Percentiles rank a stretch among this genome's conserved stretches.
These are phyloP conservation scores for Ophiocordyceps sinensis DNA, from an alignment of 2,329 filamentous ascomycete species.

Conservation along the genomic window DNA sequence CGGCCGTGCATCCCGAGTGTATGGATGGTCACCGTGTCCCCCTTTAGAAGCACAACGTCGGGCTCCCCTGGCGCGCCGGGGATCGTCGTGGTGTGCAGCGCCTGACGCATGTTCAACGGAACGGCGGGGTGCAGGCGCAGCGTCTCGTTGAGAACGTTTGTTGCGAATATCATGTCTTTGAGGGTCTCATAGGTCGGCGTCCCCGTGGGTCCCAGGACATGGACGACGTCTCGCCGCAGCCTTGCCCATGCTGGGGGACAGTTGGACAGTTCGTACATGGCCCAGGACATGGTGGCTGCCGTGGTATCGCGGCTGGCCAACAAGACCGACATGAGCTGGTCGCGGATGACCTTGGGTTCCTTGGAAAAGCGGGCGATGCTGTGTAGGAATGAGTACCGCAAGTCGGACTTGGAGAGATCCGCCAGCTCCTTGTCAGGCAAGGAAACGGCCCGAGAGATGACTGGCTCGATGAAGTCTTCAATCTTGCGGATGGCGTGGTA, in stretches of 20 bases:
- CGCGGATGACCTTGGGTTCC: conserved; percentile 56
- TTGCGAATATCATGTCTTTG: conserved; percentile 75
- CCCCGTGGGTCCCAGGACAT: conserved; percentile 53
- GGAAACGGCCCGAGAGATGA: conserved; percentile 69
- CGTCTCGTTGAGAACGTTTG: conserved; percentile 60
- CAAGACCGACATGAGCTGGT: conserved; percentile 72
- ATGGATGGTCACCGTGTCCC: conserved; percentile 51
- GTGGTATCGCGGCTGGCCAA: conserved; percentile 83
- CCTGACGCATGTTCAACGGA: conserved; percentile 65
- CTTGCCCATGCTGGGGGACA: conserved; percentile 54
- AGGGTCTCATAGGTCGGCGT: conserved; percentile 64
- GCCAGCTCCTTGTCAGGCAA: conserved; percentile 58
- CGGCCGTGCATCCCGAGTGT: conserved; percentile 62
- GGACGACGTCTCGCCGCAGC: conserved; percentile 58
- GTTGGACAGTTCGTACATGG: conserved; percentile 65
- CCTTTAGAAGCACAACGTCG: conserved; percentile 47
- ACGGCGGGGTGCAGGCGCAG: conserved; percentile 66
- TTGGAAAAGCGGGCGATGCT: conserved; percentile 70
- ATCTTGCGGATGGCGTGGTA: conserved; percentile 38
- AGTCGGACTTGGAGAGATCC: conserved; percentile 53
- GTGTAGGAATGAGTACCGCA: conserved; percentile 73
- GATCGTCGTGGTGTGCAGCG: conserved; percentile 23
- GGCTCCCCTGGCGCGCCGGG: conserved; percentile 33
- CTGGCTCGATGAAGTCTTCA: conserved; percentile 52
- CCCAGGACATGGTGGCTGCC: conserved; percentile 66